Base-by-base conservation (phyloP, 768 basidiomycete genomes). In the Boletus rubropictus region DNA sequence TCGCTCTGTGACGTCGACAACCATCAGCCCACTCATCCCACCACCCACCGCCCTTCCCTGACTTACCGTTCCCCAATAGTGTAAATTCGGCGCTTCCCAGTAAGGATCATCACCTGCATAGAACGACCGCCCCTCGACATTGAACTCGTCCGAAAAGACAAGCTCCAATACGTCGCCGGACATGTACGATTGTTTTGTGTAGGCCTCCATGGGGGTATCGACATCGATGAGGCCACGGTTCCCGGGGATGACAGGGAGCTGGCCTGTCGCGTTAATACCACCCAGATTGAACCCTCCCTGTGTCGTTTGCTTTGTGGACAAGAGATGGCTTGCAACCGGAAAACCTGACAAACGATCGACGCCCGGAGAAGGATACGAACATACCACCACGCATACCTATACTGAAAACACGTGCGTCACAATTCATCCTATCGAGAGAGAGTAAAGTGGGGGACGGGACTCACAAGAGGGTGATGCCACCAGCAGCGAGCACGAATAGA, bases 81-180 rank as follows among this genome's bases (percentile, higher is more conserved):
- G 82, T 8, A 83, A 42, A 60, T 76, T 82, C 1, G 59, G 75
- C 1, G 66, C 72, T 41, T 68, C 72, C 72, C 72, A 84, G 56
- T 77, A 82, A 3, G 82, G 81, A 61, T 82, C 82, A 49, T 82
- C 80, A 2, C 80, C 87, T 3, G 81, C 75, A 64, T 80, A 82
- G 60, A 87, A 87, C 7, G 79, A 72, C 10, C 86, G 70, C 0
- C 86, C 88, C 3, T 86, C 84, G 20, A 60, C 62, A 49, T 90
- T 79, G 63, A 92, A 92, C 69, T 91, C 89, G 60, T 92, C 89
- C 1, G 80, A 83, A 65, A 89, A 92, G 15, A 89, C 80, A 44
- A 86, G 69, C 68, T 72, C 64, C 58, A 67, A 34, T 4, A 70
- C 68, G 27, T 67, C 63, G 14, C 65, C 7, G 1, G 64, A 55